These are phyloP conservation scores for Stenocarpella maydis DNA, from an alignment of 2,329 filamentous ascomycete genomes.

Conservation along the genomic window DNA sequence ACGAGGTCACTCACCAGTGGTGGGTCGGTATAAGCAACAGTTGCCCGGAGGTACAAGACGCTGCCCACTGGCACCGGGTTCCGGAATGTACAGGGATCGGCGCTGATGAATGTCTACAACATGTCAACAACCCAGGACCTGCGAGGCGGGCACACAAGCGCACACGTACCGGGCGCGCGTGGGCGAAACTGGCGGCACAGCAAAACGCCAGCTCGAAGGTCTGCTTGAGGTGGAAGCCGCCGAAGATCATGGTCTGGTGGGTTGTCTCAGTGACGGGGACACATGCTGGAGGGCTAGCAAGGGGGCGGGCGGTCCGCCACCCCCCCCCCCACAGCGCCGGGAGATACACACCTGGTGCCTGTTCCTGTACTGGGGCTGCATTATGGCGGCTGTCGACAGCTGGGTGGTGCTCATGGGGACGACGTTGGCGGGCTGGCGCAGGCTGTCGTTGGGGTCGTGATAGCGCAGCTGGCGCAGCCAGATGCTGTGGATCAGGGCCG, in stretches of 20 bases:
- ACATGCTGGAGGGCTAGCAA: no score
- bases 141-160: no score
- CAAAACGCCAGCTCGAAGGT: slow-evolving; percentile 81
- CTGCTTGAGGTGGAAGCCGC: slow-evolving; percentile 77
- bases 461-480: slow-evolving; percentile 75
- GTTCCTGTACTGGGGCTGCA: slow-evolving; percentile 67
- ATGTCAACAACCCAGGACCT: neutral
- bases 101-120: slow-evolving; percentile 67
- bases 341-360: slow-evolving; percentile 49
- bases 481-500: slow-evolving; percentile 75
- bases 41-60: slow-evolving; percentile 77
- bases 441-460: slow-evolving; percentile 50
- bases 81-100: slow-evolving; percentile 78
- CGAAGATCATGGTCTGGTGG: slow-evolving; percentile 78
- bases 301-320: no score
- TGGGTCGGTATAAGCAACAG: slow-evolving; percentile 76
- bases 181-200: slow-evolving; percentile 75
- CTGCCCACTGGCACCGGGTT: slow-evolving; percentile 79
- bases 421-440: slow-evolving; percentile 47
- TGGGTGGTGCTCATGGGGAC: slow-evolving; percentile 69
- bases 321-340: no score
- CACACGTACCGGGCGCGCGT: slow-evolving; percentile 60
- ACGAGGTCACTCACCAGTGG: slow-evolving; percentile 40
- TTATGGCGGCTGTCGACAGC: slow-evolving; percentile 70
- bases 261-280: no score